Conservation (phyloP, 2,329 filamentous ascomycete genomes). For the Penicillium sp. region DNA sequence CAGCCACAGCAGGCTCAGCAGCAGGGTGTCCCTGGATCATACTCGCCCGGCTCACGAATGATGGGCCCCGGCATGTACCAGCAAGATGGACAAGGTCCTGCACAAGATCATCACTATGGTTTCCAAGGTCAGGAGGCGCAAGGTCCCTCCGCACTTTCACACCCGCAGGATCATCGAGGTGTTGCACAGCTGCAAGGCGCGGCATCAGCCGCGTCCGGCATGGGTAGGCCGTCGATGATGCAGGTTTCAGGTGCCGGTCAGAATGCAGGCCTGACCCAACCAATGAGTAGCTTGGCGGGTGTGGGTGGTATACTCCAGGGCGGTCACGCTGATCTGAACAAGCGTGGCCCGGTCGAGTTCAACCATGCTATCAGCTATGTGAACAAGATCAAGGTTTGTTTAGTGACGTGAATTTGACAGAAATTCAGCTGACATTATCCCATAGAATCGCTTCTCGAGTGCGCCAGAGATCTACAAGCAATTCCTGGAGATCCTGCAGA, state of each 20-base stretch:
- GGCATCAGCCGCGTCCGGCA: slow-evolving; percentile 57
- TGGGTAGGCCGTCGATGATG: slow-evolving; percentile 49
- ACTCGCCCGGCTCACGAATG: slow-evolving; percentile 43
- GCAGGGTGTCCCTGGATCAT: slow-evolving; percentile 36
- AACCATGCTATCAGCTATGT: slow-evolving; percentile 99
- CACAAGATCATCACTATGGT: slow-evolving; percentile 45
- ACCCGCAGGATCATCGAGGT: slow-evolving; percentile 64
- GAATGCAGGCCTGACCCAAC: slow-evolving; percentile 48
- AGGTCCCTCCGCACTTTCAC: slow-evolving; percentile 49
- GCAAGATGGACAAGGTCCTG: slow-evolving; percentile 36
- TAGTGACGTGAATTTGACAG: neutral
- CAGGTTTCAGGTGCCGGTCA: slow-evolving; percentile 47
- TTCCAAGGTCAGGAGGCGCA: slow-evolving; percentile 47
- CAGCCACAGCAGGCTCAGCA: slow-evolving; percentile 32
- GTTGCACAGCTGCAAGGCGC: slow-evolving; percentile 66
- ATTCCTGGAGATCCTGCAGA: slow-evolving; percentile 96
- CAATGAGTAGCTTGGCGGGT: slow-evolving; percentile 61
- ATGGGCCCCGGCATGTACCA: slow-evolving; percentile 38
- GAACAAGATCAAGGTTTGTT: slow-evolving; percentile 93
- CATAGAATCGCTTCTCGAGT: slow-evolving; percentile 88
- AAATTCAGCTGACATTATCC: neutral
- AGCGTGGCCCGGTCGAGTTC: slow-evolving; percentile 92
- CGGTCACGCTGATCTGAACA: slow-evolving; percentile 62
- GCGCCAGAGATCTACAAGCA: slow-evolving; percentile 99
- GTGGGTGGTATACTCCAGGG: slow-evolving; percentile 59